Base-by-base conservation (phyloP, 306 rosid genomes). In the Spatholobus suberectus region DNA sequence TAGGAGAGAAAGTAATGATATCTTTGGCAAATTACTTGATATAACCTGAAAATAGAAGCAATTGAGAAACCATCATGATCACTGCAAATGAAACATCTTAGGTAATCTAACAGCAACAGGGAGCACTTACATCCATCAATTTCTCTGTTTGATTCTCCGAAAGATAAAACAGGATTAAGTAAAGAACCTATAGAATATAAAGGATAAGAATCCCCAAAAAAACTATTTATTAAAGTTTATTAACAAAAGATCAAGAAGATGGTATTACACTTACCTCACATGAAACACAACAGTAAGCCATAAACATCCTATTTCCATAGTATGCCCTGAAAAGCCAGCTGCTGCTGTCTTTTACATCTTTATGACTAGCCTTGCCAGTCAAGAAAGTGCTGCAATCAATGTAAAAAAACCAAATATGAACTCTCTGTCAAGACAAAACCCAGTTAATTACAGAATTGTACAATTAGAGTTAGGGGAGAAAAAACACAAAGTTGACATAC, bases 341-440 rank as follows among this genome's bases (percentile, higher is more conserved):
- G 82, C 90, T 90, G 87, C 99, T 96, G 91, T 96, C 99, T 79
- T 96, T 96, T 61, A 96, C 98, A 77, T 96, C 99, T 87, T 96
- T 96, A 87, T 96, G 99, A 87, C 98, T 96, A 79, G 85, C 90
- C 86, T 96, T 96, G 84, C 99, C 99, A 24, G 68, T 40, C 84
- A 96, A 90, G 92, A 94, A 96, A 83, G 99, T 96, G 86, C 99
- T 96, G 92, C 89, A 75, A 83, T 81, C 15, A 68, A 77, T 52
- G 52, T 54, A 63, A 81, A 85, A 20, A 77, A 82, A 71, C 14
- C 80, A 41, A 14, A 38, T 20, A 38, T 37, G 46, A 65, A n/a
- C 5, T 32, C 27, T 34, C 24, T 29, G 77, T 70, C 38, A 61
- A 82, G 70, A 66, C 26, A 27, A 47, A 73, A 82, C 55, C 71